Conservation (phyloP, 345 rosid species). For the Nephelium lappaceum region DNA sequence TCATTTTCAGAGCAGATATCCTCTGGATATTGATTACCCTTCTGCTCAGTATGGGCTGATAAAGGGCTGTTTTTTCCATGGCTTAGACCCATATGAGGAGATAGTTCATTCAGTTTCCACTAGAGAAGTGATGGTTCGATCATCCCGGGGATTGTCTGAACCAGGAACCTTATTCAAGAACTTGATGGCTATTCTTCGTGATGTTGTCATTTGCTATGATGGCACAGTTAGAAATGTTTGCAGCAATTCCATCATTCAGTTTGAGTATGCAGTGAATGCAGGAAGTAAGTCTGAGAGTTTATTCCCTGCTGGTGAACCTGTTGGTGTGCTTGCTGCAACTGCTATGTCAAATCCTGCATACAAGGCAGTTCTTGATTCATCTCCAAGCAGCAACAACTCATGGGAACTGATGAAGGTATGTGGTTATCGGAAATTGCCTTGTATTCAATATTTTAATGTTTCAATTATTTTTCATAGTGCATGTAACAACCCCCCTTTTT, state of each 20-base stretch:
- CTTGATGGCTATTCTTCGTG: constrained; percentile 95
- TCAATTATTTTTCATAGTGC: neutral
- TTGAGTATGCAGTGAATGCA: constrained; percentile 64
- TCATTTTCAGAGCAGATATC: constrained; percentile 62
- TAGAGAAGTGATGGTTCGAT: constrained; percentile 88
- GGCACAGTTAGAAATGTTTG: constrained; percentile 87
- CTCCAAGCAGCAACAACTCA: constrained; percentile 82
- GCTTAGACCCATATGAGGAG: constrained; percentile 92
- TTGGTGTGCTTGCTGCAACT: constrained; percentile 96
- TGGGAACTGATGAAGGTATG: constrained; percentile 98
- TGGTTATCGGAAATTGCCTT: constrained; percentile 7
- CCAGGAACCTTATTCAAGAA: constrained; percentile 95
- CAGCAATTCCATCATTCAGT: constrained; percentile 83
- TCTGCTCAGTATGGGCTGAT: constrained; percentile 78
- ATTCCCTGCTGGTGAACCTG: constrained; percentile 94
- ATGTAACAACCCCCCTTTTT: neutral
- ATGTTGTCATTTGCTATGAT: constrained; percentile 83
- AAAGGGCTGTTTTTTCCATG: constrained; percentile 72
- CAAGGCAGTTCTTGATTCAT: constrained; percentile 96
- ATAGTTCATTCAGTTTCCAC: constrained; percentile 82
- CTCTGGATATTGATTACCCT: constrained; percentile 50
- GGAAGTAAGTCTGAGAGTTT: constrained; percentile 48
- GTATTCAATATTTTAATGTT: neutral
- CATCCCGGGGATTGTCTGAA: constrained; percentile 88
- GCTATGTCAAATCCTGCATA: constrained; percentile 98